Conservation (phyloP, 805 yeast genomes). For the Saccharomyces eubayanus region DNA sequence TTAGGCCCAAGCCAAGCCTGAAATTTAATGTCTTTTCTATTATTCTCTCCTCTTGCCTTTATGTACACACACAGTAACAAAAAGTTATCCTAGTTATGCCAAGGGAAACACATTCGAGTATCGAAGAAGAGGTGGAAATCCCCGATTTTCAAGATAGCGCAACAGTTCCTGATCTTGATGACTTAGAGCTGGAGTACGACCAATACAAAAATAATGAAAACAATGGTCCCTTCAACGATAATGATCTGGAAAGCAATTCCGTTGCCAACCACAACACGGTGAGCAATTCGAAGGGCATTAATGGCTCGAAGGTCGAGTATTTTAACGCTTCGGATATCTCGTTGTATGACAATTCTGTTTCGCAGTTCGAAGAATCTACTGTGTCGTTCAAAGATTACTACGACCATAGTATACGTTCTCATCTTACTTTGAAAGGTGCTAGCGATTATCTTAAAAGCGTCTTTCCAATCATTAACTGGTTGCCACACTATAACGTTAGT, state of each 20-base stretch:
- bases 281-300: neutral
- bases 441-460: constrained; percentile 48
- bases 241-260: neutral
- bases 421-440: constrained; percentile 31
- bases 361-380: constrained; percentile 15
- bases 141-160: neutral
- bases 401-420: constrained; percentile 11
- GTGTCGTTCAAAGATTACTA: constrained; percentile 18
- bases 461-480: constrained; percentile 80
- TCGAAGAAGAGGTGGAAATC: neutral
- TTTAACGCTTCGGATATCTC: neutral
- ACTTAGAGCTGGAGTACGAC: constrained; percentile 25
- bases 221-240: neutral
- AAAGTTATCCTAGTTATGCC: neutral
- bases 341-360: constrained; percentile 1
- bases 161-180: constrained; percentile 14
- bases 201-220: constrained; percentile 15
- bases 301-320: constrained; percentile 7
- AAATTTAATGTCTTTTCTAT: neutral
- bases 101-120: neutral
- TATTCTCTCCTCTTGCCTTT: neutral
- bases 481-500: constrained; percentile 65
- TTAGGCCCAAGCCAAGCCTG: neutral
- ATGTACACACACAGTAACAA: neutral
- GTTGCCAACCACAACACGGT: neutral